Evolutionary conservation across 164 flowering plant genomes (phyloP).

Genomic region (Magnolia kwangsiensis): DNA sequence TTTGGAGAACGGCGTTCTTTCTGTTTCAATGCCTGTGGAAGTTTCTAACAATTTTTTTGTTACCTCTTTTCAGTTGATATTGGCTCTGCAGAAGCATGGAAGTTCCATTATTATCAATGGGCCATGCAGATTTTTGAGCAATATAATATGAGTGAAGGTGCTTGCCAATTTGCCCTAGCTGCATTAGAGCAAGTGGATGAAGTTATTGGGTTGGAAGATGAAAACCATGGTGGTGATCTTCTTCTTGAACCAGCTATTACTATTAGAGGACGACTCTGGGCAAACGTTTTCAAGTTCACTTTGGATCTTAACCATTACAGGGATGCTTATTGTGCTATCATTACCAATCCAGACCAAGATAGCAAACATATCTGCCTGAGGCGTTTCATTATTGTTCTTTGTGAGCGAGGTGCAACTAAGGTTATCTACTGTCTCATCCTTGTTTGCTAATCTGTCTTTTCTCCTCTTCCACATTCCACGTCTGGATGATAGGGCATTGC

Average conservation of each 20-base stretch:
- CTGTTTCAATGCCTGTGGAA: neutral
- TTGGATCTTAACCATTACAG: slow-evolving; percentile 66
- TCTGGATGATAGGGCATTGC: neutral
- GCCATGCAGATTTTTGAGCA: slow-evolving; percentile 94
- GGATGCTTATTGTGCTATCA: slow-evolving; percentile 97
- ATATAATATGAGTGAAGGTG: slow-evolving; percentile 75
- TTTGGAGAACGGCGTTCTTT: neutral
- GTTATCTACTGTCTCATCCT: slow-evolving; percentile 23
- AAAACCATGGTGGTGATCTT: slow-evolving; percentile 16
- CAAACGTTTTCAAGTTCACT: slow-evolving; percentile 84
- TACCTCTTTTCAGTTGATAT: slow-evolving; percentile 32
- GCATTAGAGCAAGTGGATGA: slow-evolving; percentile 98
- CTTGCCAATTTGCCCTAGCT: slow-evolving; percentile 91
- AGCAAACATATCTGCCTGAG: slow-evolving; percentile 85
- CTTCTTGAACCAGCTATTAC: slow-evolving; percentile 51
- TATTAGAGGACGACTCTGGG: slow-evolving; percentile 89
- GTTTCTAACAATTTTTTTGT: neutral
- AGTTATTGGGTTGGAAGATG: slow-evolving; percentile 38
- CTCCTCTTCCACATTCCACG: neutral
- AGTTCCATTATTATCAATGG: slow-evolving; percentile 92
- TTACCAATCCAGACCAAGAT: slow-evolving; percentile 93
- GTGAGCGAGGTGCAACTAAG: slow-evolving; percentile 76
- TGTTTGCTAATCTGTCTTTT: too few relatives aligned
- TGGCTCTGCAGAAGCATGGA: slow-evolving; percentile 65
- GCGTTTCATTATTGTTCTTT: slow-evolving; percentile 89